phyloP scores from a whole-genome alignment of 2,329 filamentous ascomycete species.

The Alternaria atra region DNA sequence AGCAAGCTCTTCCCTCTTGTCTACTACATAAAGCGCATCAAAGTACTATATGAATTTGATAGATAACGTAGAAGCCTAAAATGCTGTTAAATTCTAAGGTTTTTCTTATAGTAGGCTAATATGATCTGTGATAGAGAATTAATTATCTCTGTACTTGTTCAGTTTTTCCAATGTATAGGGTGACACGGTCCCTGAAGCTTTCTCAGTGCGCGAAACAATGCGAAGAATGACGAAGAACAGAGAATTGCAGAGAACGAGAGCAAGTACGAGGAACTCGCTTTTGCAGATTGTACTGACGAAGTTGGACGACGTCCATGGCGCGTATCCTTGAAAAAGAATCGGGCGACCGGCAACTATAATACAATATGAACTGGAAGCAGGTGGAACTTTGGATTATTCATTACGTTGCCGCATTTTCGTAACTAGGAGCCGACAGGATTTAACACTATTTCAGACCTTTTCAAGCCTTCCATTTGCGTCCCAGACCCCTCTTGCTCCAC shows the following conservation, averaged over 20 bases:
- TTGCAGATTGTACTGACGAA: neutral
- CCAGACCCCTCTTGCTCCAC: slow-evolving; percentile 54
- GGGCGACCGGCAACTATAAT: neutral
- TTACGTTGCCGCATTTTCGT: neutral
- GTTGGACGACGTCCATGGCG: neutral
- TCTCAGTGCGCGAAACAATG: too few relatives aligned
- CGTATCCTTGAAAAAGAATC: neutral
- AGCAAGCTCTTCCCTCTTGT: too few relatives aligned
- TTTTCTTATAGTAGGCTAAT: too few relatives aligned
- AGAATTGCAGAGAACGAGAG: neutral
- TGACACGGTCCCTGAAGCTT: neutral
- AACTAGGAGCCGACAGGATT: neutral
- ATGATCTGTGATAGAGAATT: too few relatives aligned
- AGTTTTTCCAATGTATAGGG: too few relatives aligned
- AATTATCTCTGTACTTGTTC: too few relatives aligned
- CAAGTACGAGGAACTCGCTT: neutral
- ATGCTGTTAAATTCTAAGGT: too few relatives aligned
- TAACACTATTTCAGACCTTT: neutral
- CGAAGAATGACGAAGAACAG: neutral
- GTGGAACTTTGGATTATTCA: neutral
- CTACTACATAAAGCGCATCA: neutral
- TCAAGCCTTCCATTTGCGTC: slow-evolving; percentile 24
- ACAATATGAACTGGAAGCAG: neutral
- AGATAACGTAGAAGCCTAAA: too few relatives aligned
- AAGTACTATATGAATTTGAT: too few relatives aligned